phyloP scores from a whole-genome alignment of 2,329 filamentous ascomycete genomes.

The Cytospora paraplurivora region DNA sequence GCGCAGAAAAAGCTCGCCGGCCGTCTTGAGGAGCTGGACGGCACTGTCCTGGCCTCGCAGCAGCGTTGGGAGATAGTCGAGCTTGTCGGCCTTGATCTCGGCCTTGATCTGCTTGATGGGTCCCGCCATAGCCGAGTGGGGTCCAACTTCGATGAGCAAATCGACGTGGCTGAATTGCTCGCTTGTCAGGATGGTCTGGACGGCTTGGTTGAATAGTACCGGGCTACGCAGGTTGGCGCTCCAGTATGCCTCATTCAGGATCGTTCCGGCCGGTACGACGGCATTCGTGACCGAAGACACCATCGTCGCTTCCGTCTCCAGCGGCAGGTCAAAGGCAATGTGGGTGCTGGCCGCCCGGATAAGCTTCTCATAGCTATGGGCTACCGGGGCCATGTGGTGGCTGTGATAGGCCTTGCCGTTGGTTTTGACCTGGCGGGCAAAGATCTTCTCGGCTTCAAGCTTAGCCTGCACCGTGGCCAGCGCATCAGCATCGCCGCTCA shows the following conservation, averaged over 20 bases:
- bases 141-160: constrained; percentile 37
- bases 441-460: constrained; percentile 33
- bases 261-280: not conserved
- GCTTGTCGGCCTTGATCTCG: constrained; percentile 25
- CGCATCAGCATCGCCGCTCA: constrained; percentile 43
- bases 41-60: constrained; percentile 40
- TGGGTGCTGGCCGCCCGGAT: constrained; percentile 5
- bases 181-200: constrained; percentile 2
- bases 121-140: constrained; percentile 36
- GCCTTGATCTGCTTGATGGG: constrained; percentile 35
- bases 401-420: constrained; percentile 44
- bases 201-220: constrained; percentile 34
- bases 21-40: constrained; percentile 18
- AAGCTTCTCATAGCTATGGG: constrained; percentile 13
- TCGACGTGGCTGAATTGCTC: constrained; percentile 32
- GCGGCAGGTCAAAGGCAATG: not conserved
- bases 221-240: constrained; percentile 31
- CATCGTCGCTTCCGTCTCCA: constrained; percentile 2
- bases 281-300: constrained; percentile 24
- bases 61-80: constrained; percentile 47
- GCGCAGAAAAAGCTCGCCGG: constrained; percentile 17
- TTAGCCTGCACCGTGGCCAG: constrained; percentile 34
- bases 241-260: constrained; percentile 31
- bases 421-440: constrained; percentile 40
- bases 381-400: constrained; percentile 39